Conservation (phyloP, 2,329 filamentous ascomycete species). For the Bimuria novae-zelandiae region DNA sequence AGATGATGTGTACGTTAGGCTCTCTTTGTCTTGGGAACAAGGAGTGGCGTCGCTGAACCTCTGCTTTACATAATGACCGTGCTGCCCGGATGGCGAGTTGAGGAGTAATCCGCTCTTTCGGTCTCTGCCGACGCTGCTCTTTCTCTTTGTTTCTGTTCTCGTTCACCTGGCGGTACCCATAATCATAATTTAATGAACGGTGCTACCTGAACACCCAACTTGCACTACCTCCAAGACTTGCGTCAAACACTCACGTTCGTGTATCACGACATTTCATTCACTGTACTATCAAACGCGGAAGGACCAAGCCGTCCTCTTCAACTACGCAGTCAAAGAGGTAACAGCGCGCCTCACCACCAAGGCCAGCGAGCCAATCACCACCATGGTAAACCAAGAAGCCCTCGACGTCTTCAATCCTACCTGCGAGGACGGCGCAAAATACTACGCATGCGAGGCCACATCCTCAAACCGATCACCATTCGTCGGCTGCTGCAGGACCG, state of each 20-base stretch:
- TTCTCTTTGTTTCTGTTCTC: background rate
- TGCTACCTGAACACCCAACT: background rate
- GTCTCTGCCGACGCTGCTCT: background rate
- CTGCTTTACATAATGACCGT: background rate
- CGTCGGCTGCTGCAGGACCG: constrained; percentile 47
- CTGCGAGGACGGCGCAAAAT: constrained; percentile 28
- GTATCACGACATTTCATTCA: background rate
- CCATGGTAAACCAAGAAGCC: background rate
- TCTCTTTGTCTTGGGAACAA: background rate
- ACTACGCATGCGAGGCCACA: constrained; percentile 29
- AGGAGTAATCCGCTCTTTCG: background rate
- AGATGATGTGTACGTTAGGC: background rate
- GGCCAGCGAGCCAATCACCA: background rate
- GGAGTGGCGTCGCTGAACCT: background rate
- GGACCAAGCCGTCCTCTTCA: background rate
- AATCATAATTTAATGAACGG: constrained; percentile 3
- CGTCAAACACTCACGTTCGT: background rate
- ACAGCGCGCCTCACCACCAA: background rate
- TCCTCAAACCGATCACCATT: constrained; percentile 33
- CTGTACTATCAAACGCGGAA: background rate
- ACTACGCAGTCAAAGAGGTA: background rate
- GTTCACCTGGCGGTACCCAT: background rate
- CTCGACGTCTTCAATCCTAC: constrained; percentile 20
- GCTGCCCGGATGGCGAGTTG: background rate
- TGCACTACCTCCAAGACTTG: background rate